Base-by-base conservation (phyloP, 257 asterid species). In the Salvia hispanica region DNA sequence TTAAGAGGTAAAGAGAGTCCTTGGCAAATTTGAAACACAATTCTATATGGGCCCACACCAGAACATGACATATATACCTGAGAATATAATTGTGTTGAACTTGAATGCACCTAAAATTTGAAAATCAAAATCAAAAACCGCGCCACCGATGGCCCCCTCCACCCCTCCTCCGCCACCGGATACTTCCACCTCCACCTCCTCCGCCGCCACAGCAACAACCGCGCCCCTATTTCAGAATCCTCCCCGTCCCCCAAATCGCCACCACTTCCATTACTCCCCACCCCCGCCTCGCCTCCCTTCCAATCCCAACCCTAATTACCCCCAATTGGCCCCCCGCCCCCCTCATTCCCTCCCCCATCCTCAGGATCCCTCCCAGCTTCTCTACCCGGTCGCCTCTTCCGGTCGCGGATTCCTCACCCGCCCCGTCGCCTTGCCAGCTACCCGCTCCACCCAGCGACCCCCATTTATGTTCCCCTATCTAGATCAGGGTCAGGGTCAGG, bases 351-450 rank as follows among this genome's bases (percentile, higher is more conserved):
- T 76, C 45, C 64, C 72, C 58, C 62, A 69, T 47, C 70, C 77
- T n/a, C 80, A 64, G 77, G 88, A 83, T 62, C 80, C 82, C 0
- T 61, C 82, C 12, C 85, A 77, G 55, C 77, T 84, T 78, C 87
- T 82, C 46, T 85, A 92, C 69, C 94, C 94, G 0, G 80, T 86
- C 5, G 85, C 89, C 54, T 80, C 88, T 21, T 80, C 92, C 18
- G 95, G 95, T 11, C 87, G 89, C 1, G 95, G 94, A 0, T 79
- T 74, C 59, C 69, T 86, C 57, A 40, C 83, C n/a, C 74, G 83
- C 62, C 92, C 85, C 57, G 58, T 76, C 4, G 48, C 71, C 21
- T 9, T 77, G 72, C 74, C 82, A 18, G 77, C 86, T 70, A 11
- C 76, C 76, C 57, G 85, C 36, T 76, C 79, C 45, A 36, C 80